Conservation (phyloP, 345 rosid genomes). For the Raphanus raphanistrum region DNA sequence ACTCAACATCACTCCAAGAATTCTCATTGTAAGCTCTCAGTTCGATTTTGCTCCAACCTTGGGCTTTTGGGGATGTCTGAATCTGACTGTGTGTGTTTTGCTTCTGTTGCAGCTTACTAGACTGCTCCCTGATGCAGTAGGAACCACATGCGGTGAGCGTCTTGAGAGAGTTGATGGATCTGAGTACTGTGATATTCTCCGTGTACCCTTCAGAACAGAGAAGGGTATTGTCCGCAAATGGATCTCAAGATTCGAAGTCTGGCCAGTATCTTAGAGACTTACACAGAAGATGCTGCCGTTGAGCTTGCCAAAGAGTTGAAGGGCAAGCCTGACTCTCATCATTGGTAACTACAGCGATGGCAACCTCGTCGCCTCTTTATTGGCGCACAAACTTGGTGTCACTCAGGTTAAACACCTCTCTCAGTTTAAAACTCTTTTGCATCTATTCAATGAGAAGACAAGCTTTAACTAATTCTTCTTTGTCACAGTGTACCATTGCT, state of each 20-base stretch:
- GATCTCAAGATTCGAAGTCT: conserved; percentile 91
- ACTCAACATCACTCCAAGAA: conserved; percentile 76
- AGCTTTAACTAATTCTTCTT: not conserved
- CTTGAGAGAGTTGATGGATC: conserved; percentile 80
- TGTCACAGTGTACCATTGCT: conserved; percentile 78
- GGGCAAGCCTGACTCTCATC: conserved; percentile 83
- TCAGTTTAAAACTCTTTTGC: not conserved
- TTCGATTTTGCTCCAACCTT: not conserved
- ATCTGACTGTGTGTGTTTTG: not conserved
- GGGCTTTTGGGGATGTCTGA: not conserved
- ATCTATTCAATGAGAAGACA: not conserved
- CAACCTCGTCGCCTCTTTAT: conserved; percentile 80
- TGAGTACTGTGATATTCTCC: conserved; percentile 73
- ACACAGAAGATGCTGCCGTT: conserved; percentile 77
- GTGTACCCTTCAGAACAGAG: conserved; percentile 74
- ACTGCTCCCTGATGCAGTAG: conserved; percentile 81
- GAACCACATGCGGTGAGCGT: conserved; percentile 90
- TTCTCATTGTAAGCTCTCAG: conserved; percentile 63
- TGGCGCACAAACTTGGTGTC: conserved; percentile 79
- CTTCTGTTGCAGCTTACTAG: conserved; percentile 55
- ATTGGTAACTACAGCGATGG: conserved; percentile 94
- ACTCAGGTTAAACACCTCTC: conserved; percentile 58
- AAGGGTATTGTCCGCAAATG: conserved; percentile 73
- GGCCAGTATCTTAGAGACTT: conserved; percentile 91
- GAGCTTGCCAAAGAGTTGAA: conserved; percentile 75